phyloP scores from a whole-genome alignment of 306 rosid genomes.

The Pachyrhizus erosus region DNA sequence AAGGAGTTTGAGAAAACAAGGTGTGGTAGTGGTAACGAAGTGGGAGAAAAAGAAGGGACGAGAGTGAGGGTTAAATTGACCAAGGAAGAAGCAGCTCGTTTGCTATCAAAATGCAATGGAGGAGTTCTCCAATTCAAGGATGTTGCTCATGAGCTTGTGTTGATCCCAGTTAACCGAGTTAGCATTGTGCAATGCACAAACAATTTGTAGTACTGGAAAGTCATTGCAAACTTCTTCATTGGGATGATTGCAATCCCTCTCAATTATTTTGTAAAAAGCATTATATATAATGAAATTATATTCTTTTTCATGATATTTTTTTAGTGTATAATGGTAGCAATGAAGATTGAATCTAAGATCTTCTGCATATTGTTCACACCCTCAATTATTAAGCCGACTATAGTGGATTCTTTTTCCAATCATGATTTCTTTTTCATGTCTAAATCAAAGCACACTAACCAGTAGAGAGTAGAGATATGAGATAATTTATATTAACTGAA shows the following conservation, averaged over 20 bases:
- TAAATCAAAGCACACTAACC: not conserved
- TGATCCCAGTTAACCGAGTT: conserved; percentile 44
- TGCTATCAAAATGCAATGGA: conserved; percentile 63
- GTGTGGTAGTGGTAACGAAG: not conserved
- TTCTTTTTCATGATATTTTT: not conserved
- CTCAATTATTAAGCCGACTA: no score
- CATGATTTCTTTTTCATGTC: no score
- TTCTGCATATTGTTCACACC: no score
- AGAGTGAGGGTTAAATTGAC: conserved; percentile 74
- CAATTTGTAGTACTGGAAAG: not conserved
- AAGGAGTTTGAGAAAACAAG: not conserved
- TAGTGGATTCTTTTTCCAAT: no score
- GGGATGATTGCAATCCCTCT: not conserved
- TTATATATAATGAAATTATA: not conserved
- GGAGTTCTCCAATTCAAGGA: conserved; percentile 64
- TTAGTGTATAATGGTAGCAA: no score
- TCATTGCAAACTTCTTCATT: not conserved
- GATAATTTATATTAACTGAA: not conserved
- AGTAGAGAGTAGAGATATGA: no score
- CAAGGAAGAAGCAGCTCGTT: conserved; percentile 66
- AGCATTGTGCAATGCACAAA: not conserved
- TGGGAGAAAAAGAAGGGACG: conserved; percentile 37
- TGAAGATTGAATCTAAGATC: no score
- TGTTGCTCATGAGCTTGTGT: conserved; percentile 53
- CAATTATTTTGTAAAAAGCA: not conserved